phyloP scores from a whole-genome alignment of 2,329 filamentous ascomycete species.

The Elsinoe necatrix region DNA sequence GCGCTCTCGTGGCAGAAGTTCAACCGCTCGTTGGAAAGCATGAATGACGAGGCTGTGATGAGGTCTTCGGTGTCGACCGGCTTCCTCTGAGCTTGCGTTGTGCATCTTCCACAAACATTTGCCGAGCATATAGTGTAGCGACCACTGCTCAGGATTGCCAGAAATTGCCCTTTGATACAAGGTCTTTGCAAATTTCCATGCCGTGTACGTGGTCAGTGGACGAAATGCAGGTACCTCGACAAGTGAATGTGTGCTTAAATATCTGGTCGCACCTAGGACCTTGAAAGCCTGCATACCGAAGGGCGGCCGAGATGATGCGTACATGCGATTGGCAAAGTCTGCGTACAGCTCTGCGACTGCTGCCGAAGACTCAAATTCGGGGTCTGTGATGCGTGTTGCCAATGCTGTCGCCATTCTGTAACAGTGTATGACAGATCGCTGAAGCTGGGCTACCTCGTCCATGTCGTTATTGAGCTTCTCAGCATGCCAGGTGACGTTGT shows the following conservation, averaged over 20 bases:
- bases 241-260: constrained; percentile 50
- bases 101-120: constrained; percentile 70
- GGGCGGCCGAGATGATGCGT: constrained; percentile 59
- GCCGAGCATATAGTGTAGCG: constrained; percentile 59
- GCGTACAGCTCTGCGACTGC: constrained; percentile 58
- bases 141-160: constrained; percentile 55
- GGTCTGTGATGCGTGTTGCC: constrained; percentile 49
- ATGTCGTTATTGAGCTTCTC: constrained; percentile 85
- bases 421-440: constrained; percentile 76
- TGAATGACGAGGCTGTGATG: constrained; percentile 2
- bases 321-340: constrained; percentile 61
- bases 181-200: constrained; percentile 56
- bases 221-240: constrained; percentile 51
- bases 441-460: constrained; percentile 62
- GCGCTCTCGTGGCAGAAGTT: constrained; percentile 46
- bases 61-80: background rate
- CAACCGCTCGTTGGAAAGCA: constrained; percentile 42
- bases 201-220: constrained; percentile 50
- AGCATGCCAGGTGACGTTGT: constrained; percentile 77
- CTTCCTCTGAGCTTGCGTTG: constrained; percentile 30
- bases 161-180: constrained; percentile 53
- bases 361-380: constrained; percentile 44
- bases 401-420: constrained; percentile 59
- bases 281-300: constrained; percentile 60
- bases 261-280: constrained; percentile 53